Evolutionary conservation across 2,329 filamentous ascomycete genomes (phyloP).

Genomic region (Magnaporthiopsis rhizophila): DNA sequence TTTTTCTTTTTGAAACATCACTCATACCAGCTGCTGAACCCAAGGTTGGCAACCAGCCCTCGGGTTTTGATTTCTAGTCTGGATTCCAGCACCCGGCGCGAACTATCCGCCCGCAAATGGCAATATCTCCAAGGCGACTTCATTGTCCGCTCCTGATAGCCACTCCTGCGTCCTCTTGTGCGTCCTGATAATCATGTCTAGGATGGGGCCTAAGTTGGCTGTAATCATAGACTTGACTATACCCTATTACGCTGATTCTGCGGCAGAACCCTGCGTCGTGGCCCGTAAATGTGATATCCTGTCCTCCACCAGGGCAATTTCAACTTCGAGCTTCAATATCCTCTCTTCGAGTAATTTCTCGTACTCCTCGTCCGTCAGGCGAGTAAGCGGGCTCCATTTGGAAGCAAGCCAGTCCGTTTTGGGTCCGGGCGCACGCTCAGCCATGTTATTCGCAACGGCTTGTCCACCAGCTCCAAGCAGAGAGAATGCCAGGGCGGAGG

Average conservation of each 20-base stretch:
- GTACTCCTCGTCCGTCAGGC: slow-evolving; percentile 65
- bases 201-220: neutral
- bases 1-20: too few species aligned
- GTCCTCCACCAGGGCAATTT: slow-evolving; percentile 74
- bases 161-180: too few species aligned
- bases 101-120: too few species aligned
- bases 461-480: slow-evolving; percentile 25
- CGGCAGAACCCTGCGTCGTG: too few species aligned
- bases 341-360: slow-evolving; percentile 61
- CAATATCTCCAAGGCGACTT: too few species aligned
- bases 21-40: too few species aligned
- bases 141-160: too few species aligned
- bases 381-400: slow-evolving; percentile 65
- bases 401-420: slow-evolving; percentile 38
- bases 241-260: neutral
- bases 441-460: slow-evolving; percentile 15
- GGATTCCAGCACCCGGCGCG: too few species aligned
- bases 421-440: neutral
- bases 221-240: neutral
- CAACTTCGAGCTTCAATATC: slow-evolving; percentile 61
- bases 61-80: too few species aligned
- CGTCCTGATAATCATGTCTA: neutral
- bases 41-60: too few species aligned
- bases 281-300: slow-evolving; percentile 43
- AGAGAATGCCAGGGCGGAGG: slow-evolving; percentile 41